Evolutionary conservation across 345 rosid genomes (phyloP), one percentile per base, ranked within the genome.

Genomic region (Cardiospermum halicacabum): DNA sequence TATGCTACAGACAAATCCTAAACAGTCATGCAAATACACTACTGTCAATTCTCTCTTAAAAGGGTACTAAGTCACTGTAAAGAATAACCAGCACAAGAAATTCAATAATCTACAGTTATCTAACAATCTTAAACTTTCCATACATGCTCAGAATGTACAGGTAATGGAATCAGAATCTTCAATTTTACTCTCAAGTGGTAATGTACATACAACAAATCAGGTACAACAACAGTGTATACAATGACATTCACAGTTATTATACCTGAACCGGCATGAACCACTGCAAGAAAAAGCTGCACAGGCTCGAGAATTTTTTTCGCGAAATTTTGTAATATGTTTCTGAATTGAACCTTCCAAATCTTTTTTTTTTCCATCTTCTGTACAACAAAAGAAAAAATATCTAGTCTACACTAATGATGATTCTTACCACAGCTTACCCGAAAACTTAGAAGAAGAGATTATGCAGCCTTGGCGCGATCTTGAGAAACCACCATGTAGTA

Each of bases 201-300:
- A 58, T 68, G 70, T 72, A 76, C 84, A 68, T 65, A 62, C 58
- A 67, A 67, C 56, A 74, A 76, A 65, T 77, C 36, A 39, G 67
- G 57, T 62, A 16, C 53, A 74, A 58, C 37, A 55, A n/a, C n/a
- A n/a, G n/a, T n/a, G 53, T 63, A 56, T 66, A 43, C 24, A 56
- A 39, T n/a, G 64, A 43, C 24, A 45, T 31, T n/a, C 60, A 74
- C 16, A 55, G 57, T 65, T 68, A n/a, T n/a, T n/a, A 56, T n/a
- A 63, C 28, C 64, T 27, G 55, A 59, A 72, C 70, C 56, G 12
- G 60, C 53, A 50, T 30, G 49, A 15, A 53, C 48, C 68, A 62
- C 27, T 3, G 12, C 16, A 64, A 57, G 53, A 50, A 57, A 34
- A 32, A 53, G 39, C 21, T 31, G 58, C 68, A 68, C 60, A 61